These are phyloP conservation scores for Penicillium crustosum DNA, from an alignment of 2,329 filamentous ascomycete species.

Conservation along the genomic window DNA sequence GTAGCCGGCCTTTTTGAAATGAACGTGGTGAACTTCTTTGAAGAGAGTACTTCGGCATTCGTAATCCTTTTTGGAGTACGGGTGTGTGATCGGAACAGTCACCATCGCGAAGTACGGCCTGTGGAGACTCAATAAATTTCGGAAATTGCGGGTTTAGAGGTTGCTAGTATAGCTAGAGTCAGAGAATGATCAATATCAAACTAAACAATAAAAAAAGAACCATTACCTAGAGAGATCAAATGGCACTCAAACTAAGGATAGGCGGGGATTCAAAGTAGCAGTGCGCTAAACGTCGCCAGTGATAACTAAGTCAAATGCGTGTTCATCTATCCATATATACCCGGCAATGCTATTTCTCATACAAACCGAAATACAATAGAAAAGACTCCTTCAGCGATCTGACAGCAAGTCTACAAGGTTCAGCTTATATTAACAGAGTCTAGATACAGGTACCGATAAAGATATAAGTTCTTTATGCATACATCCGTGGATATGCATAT, in stretches of 20 bases:
- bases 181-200: too few relatives aligned
- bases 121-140: constrained; percentile 24
- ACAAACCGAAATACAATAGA: too few relatives aligned
- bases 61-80: constrained; percentile 14
- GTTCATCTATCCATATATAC: neutral
- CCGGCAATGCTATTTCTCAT: too few relatives aligned
- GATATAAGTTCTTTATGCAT: too few relatives aligned
- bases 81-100: constrained; percentile 24
- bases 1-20: constrained; percentile 40
- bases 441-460: too few relatives aligned
- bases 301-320: neutral
- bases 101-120: constrained; percentile 29
- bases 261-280: neutral
- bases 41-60: constrained; percentile 36
- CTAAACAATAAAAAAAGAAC: neutral
- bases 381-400: too few relatives aligned
- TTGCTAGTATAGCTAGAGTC: neutral
- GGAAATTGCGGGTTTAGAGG: constrained; percentile 21
- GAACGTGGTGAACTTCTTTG: constrained; percentile 41
- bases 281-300: neutral
- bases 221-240: neutral
- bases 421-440: too few relatives aligned
- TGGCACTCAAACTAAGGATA: neutral
- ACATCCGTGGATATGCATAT: too few relatives aligned
- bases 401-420: too few relatives aligned